A percentile compares a stretch with the other conserved stretches of the same genome.
Evolutionary conservation across 2,329 filamentous ascomycete species (phyloP).

Genomic region (Elsinoe fawcettii): DNA sequence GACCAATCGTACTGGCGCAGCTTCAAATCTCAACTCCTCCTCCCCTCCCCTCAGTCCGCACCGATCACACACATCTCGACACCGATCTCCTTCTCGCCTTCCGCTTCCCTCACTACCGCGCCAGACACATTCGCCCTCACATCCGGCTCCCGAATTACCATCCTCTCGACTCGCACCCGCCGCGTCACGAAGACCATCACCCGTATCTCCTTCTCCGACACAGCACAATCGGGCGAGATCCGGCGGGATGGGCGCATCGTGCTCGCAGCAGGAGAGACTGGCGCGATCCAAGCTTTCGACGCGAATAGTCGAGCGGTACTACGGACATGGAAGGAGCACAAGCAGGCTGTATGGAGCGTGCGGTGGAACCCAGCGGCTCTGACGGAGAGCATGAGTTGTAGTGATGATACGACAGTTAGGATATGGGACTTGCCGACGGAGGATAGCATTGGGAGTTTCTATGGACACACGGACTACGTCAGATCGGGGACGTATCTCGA

Average conservation of each 20-base stretch:
- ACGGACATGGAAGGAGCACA: slow-evolving; percentile 91
- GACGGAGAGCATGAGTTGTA: slow-evolving; percentile 79
- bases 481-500: slow-evolving; percentile 82
- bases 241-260: slow-evolving; percentile 81
- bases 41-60: slow-evolving; percentile 84
- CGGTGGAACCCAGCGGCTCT: slow-evolving; percentile 78
- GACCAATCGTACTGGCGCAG: slow-evolving; percentile 96
- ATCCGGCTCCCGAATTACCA: slow-evolving; percentile 85
- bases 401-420: slow-evolving; percentile 86
- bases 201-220: slow-evolving; percentile 69
- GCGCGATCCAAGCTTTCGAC: slow-evolving; percentile 92
- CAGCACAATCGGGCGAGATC: slow-evolving; percentile 82
- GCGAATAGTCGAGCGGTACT: slow-evolving; percentile 81
- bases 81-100: slow-evolving; percentile 44
- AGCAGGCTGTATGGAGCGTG: slow-evolving; percentile 86
- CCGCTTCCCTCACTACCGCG: slow-evolving; percentile 33
- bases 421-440: slow-evolving; percentile 88
- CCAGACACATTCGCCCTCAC: slow-evolving; percentile 79
- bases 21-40: slow-evolving; percentile 83
- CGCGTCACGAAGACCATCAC: slow-evolving; percentile 92
- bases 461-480: slow-evolving; percentile 88
- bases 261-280: slow-evolving; percentile 84
- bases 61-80: slow-evolving; percentile 86
- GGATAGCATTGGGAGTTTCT: slow-evolving; percentile 66
- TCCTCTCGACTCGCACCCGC: slow-evolving; percentile 85